Conservation (phyloP, 2,329 filamentous ascomycete genomes). For the Neopestalotiopsis sp. region DNA sequence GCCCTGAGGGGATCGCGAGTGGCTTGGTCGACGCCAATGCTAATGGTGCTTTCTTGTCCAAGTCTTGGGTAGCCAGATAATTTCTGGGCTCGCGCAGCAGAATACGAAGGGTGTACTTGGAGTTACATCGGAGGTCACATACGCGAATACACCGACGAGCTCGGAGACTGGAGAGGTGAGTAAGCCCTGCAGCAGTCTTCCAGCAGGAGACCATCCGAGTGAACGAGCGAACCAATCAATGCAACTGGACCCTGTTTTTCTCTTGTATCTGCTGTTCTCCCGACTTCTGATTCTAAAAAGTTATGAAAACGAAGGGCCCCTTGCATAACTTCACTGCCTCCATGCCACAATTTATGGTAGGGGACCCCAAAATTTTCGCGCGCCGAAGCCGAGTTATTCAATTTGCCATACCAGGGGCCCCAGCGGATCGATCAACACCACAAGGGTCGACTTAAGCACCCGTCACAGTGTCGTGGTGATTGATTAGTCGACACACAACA, state of each 20-base stretch:
- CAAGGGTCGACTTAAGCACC: not conserved
- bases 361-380: not conserved
- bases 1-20: conserved; percentile 4
- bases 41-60: conserved; percentile 3
- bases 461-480: not conserved
- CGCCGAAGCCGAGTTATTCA: not conserved
- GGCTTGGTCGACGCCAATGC: conserved; percentile 14
- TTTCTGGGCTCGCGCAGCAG: conserved; percentile 6
- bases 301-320: not conserved
- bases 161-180: conserved; percentile 25
- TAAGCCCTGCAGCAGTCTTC: conserved; percentile 29
- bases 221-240: conserved; percentile 1
- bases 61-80: conserved; percentile 8
- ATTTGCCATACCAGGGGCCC: not conserved
- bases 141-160: conserved; percentile 25
- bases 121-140: conserved; percentile 30
- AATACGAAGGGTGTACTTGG: conserved; percentile 27
- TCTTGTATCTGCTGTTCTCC: not conserved
- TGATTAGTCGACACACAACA: too few species aligned
- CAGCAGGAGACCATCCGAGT: conserved; percentile 15
- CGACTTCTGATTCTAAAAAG: not conserved
- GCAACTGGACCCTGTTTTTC: not conserved
- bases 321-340: not conserved
- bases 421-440: not conserved
- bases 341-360: not conserved